Conservation (phyloP, 495 filamentous ascomycete species). For the Astrocystis sublimbata region DNA sequence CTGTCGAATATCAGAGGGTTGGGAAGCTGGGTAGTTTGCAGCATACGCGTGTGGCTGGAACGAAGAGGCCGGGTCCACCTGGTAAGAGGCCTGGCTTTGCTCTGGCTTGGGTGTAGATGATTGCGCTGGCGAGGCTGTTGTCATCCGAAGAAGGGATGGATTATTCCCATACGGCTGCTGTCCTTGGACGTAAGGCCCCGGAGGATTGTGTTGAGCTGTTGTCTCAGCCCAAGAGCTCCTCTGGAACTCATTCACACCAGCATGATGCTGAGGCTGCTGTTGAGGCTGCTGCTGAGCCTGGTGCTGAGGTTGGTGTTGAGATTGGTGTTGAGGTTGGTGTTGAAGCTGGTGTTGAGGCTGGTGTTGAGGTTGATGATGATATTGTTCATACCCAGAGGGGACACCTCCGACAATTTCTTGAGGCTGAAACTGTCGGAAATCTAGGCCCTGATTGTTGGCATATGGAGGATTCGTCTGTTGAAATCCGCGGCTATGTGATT, state of each 20-base stretch:
- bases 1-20: background rate
- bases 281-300: no score
- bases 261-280: constrained; percentile 13
- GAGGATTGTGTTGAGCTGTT: background rate
- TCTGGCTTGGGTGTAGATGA: background rate
- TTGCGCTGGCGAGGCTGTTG: background rate
- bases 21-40: background rate
- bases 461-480: constrained; percentile 6
- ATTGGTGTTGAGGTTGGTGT: no score
- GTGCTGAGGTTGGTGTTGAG: no score
- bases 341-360: no score
- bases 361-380: no score
- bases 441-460: background rate
- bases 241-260: constrained; percentile 8
- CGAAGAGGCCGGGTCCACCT: background rate
- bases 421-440: constrained; percentile 2
- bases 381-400: no score
- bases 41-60: constrained; percentile 9
- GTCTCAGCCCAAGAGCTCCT: constrained; percentile 4
- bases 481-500: constrained; percentile 6
- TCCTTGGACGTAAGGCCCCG: constrained; percentile 13
- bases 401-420: background rate
- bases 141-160: background rate
- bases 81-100: constrained; percentile 2
- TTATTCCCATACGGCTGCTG: constrained; percentile 14